Percentiles rank a stretch among this genome's conserved stretches.
phyloP scores from a whole-genome alignment of 2,329 filamentous ascomycete species.

The Xylaria digitata region DNA sequence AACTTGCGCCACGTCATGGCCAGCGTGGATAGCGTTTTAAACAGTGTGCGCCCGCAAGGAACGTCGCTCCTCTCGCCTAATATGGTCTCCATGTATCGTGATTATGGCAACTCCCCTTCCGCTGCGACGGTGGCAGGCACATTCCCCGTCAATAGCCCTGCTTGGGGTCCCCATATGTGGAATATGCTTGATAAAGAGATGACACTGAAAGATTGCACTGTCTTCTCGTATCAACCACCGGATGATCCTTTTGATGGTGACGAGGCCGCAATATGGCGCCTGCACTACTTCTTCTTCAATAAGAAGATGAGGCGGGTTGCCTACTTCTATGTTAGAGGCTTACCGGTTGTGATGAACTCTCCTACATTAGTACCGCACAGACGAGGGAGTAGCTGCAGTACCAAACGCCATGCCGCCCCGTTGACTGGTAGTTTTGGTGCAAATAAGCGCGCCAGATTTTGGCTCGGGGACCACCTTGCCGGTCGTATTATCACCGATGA shows the following conservation, averaged over 20 bases:
- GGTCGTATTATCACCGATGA: constrained; percentile 59
- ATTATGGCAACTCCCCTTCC: constrained; percentile 52
- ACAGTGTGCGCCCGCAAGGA: constrained; percentile 80
- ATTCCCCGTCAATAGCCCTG: constrained; percentile 63
- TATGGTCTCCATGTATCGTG: constrained; percentile 56
- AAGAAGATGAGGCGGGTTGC: constrained; percentile 90
- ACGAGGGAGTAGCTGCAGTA: constrained; percentile 47
- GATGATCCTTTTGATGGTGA: constrained; percentile 93
- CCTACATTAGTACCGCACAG: constrained; percentile 47
- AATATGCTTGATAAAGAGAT: constrained; percentile 93
- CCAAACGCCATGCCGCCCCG: constrained; percentile 48
- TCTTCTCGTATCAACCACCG: constrained; percentile 89
- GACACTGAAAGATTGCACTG: constrained; percentile 86
- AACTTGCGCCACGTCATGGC: constrained; percentile 85
- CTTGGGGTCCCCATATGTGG: constrained; percentile 94
- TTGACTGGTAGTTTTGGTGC: constrained; percentile 60
- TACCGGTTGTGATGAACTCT: constrained; percentile 72
- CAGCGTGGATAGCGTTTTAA: constrained; percentile 86
- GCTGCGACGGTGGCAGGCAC: constrained; percentile 52
- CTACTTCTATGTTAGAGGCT: constrained; percentile 91
- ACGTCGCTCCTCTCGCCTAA: constrained; percentile 49
- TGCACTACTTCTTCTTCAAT: constrained; percentile 99
- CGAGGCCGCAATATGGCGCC: constrained; percentile 92
- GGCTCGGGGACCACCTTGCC: constrained; percentile 78
- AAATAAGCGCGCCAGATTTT: constrained; percentile 86